Base-by-base conservation (phyloP, 2,329 filamentous ascomycete genomes). In the Curvularia sp. region DNA sequence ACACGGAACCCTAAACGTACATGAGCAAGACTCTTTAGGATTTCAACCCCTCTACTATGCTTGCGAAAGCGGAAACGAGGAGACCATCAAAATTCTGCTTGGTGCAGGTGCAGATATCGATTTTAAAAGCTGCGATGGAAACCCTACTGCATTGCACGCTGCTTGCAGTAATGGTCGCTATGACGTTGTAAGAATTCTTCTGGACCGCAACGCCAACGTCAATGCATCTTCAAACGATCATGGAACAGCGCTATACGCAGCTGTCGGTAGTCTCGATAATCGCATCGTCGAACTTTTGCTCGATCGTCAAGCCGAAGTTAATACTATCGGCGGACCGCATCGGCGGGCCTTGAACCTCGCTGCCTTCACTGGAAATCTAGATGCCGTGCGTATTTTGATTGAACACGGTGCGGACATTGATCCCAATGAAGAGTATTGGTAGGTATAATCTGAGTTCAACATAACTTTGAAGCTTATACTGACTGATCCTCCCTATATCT, bases 21-120 rank as follows among this genome's bases (percentile, higher is more conserved):
- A 69, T 20, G 49, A 56, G n/a, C 54, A 60, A 46, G 66, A 70
- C 43, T 69, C 64, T 2, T 46, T 64, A 4, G 66, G 63, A 1
- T 64, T 56, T 31, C 66, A 68, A 35, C 66, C 67, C 7, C 57
- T 70, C 0, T 68, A 59, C 42, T 69, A 66, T 44, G 66, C 67
- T 22, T 69, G 63, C 52, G 38, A 43, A 31, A 46, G 51, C 24
- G 65, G 66, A 8, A 54, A 64, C 12, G 56, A 58, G n/a, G 66
- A 65, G 12, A 65, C 68, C 10, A 50, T 69, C 5, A 58, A 65
- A 20, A 42, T 53, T 2, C 46, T 70, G 3, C 57, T 70, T 10
- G 57, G 57, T 9, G 63, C 58, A 30, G 61, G 61, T 4, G 60
- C 64, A 6, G 63, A 69, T 24, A 57, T 65, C 26, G 60, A 67